phyloP scores from a whole-genome alignment of 2,329 filamentous ascomycete species.

The Bimuria novae-zelandiae region DNA sequence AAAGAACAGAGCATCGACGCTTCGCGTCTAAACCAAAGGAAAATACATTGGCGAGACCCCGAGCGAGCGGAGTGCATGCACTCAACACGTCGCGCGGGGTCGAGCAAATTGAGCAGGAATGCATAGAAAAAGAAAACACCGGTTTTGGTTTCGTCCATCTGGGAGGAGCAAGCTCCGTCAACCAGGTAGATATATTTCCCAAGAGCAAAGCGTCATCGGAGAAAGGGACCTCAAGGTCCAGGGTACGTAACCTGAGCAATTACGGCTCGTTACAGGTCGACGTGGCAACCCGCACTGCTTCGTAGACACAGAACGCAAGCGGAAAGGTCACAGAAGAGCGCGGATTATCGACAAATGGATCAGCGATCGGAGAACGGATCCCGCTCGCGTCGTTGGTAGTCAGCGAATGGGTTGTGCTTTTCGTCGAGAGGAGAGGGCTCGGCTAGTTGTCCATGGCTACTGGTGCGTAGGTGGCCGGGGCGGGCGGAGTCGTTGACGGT shows the following conservation, averaged over 20 bases:
- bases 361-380: slow-evolving; percentile 49
- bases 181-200: slow-evolving; percentile 40
- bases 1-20: slow-evolving; percentile 45
- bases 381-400: slow-evolving; percentile 25
- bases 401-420: slow-evolving; percentile 41
- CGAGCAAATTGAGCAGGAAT: slow-evolving; percentile 17
- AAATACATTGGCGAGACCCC: slow-evolving; percentile 26
- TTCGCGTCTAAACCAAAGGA: slow-evolving; percentile 39
- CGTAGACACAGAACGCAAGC: slow-evolving; percentile 50
- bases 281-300: slow-evolving; percentile 20
- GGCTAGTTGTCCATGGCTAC: slow-evolving; percentile 51
- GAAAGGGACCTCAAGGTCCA: slow-evolving; percentile 44
- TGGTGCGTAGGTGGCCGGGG: slow-evolving; percentile 50
- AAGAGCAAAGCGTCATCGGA: slow-evolving; percentile 43
- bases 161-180: slow-evolving; percentile 46
- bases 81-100: slow-evolving; percentile 13
- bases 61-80: slow-evolving; percentile 13
- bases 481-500: slow-evolving; percentile 49
- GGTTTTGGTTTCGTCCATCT: slow-evolving; percentile 32
- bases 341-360: slow-evolving; percentile 39
- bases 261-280: slow-evolving; percentile 47
- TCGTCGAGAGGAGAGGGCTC: slow-evolving; percentile 49
- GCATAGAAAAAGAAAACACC: slow-evolving; percentile 44
- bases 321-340: slow-evolving; percentile 53
- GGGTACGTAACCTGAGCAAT: slow-evolving; percentile 50